Percentiles rank a stretch among this genome's conserved stretches.
Evolutionary conservation across 805 yeast species (phyloP).

Genomic region (Candida ulmi): DNA sequence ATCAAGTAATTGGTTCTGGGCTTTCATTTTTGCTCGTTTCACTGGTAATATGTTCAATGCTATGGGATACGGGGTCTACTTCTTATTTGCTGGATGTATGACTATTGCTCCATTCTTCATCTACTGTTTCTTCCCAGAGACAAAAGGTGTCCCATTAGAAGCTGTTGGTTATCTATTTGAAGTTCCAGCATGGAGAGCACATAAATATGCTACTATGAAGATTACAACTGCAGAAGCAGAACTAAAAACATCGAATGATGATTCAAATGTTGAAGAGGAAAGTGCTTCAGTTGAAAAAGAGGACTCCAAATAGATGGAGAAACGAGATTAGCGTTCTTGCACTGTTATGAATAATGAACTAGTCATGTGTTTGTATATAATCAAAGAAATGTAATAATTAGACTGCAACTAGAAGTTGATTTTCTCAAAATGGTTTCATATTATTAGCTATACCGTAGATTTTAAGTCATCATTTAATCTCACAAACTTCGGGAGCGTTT

Average conservation of each 20-base stretch:
- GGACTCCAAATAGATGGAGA: not conserved
- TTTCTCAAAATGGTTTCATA: too few species aligned
- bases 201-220: not conserved
- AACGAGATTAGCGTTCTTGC: too few species aligned
- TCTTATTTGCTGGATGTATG: conserved; percentile 20
- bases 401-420: too few species aligned
- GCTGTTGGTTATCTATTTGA: conserved; percentile 30
- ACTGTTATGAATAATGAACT: not conserved
- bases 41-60: conserved; percentile 13
- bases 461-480: conserved; percentile 10
- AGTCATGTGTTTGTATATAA: not conserved
- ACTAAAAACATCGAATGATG: too few species aligned
- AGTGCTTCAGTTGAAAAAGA: not conserved
- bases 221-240: not conserved
- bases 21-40: conserved; percentile 13
- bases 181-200: conserved; percentile 11
- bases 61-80: conserved; percentile 13
- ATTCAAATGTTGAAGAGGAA: too few species aligned
- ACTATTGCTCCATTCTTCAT: conserved; percentile 16
- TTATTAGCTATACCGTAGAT: not conserved
- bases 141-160: conserved; percentile 39
- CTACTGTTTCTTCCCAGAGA: conserved; percentile 39
- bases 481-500: conserved; percentile 61
- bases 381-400: too few species aligned
- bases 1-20: conserved; percentile 15